phyloP scores from a whole-genome alignment of 1,139 yeast species.

The Oligophagozyma castellii region DNA sequence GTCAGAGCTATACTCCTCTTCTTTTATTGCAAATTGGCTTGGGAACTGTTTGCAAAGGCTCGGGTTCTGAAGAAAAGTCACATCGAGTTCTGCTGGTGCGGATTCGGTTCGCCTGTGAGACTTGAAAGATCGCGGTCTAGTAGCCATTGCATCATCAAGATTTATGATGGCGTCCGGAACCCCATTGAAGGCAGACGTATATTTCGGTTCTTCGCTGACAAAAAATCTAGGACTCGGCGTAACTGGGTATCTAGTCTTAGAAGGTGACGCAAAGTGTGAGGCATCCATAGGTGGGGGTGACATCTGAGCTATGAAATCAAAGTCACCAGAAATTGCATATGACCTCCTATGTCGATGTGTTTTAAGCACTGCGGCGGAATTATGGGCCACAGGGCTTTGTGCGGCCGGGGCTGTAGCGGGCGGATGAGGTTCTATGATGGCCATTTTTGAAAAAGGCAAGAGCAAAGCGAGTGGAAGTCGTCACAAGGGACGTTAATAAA shows the following conservation, averaged over 20 bases:
- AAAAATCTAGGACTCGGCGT: conserved; percentile 20
- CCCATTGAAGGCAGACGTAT: conserved; percentile 22
- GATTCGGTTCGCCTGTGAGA: conserved; percentile 35
- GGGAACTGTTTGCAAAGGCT: neutral
- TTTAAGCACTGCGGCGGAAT: conserved; percentile 22
- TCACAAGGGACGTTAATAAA: too few species aligned
- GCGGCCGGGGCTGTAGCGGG: conserved; percentile 1
- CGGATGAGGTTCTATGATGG: conserved; percentile 1
- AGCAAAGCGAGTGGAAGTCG: too few species aligned
- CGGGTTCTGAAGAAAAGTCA: too few species aligned
- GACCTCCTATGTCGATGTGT: conserved; percentile 57
- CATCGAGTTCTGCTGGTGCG: conserved; percentile 34
- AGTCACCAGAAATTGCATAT: conserved; percentile 63
- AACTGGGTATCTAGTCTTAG: conserved; percentile 1
- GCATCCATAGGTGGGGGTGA: conserved; percentile 7
- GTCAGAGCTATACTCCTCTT: conserved; percentile 9
- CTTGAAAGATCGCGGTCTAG: conserved; percentile 20
- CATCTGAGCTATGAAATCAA: conserved; percentile 37
- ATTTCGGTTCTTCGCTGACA: conserved; percentile 22
- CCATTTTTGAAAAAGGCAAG: too few species aligned
- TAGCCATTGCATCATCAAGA: conserved; percentile 41
- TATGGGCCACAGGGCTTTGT: conserved; percentile 1
- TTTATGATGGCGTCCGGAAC: conserved; percentile 54
- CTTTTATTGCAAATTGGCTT: conserved; percentile 7
- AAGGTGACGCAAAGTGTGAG: neutral